A percentile compares a stretch with the other conserved stretches of the same genome.
phyloP scores from a whole-genome alignment of 2,329 filamentous ascomycete genomes.

The Stromatinia cepivora region DNA sequence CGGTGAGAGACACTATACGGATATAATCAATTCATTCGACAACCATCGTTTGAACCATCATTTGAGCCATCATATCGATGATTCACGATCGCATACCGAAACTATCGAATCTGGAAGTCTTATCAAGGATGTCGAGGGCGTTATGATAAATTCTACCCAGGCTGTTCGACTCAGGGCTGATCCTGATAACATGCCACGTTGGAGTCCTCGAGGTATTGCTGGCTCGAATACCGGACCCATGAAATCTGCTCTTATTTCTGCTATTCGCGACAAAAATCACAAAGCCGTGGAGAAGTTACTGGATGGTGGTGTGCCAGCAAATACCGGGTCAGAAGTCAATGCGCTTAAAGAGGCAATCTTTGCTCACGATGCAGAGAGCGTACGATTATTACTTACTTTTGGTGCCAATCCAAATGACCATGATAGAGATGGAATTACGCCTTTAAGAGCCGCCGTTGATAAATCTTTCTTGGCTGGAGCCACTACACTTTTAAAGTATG shows the following conservation, averaged over 20 bases:
- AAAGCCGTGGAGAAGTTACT: conserved; percentile 58
- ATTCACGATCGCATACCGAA: conserved; percentile 35
- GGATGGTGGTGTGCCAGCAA: conserved; percentile 56
- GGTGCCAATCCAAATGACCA: conserved; percentile 56
- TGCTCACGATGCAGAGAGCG: conserved; percentile 52
- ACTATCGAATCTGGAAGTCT: conserved; percentile 43
- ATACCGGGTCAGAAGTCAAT: conserved; percentile 49
- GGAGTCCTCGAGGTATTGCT: conserved; percentile 49
- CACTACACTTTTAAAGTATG: conserved; percentile 62
- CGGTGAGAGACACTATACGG: conserved; percentile 16
- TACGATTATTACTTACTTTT: conserved; percentile 57
- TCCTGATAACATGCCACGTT: conserved; percentile 52
- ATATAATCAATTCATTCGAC: conserved; percentile 28
- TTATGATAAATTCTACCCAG: conserved; percentile 47
- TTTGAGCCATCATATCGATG: conserved; percentile 32
- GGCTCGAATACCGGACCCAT: conserved; percentile 48
- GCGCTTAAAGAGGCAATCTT: conserved; percentile 55
- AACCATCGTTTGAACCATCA: conserved; percentile 22
- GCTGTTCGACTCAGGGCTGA: conserved; percentile 54
- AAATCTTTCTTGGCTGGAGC: conserved; percentile 57
- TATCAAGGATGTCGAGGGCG: conserved; percentile 42
- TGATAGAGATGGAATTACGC: conserved; percentile 52
- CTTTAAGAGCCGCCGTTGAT: conserved; percentile 53
- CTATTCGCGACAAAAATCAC: conserved; percentile 58
- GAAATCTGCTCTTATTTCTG: conserved; percentile 52